These are phyloP conservation scores for Saturnispora zaruensis DNA, from an alignment of 805 yeast genomes.

Conservation along the genomic window DNA sequence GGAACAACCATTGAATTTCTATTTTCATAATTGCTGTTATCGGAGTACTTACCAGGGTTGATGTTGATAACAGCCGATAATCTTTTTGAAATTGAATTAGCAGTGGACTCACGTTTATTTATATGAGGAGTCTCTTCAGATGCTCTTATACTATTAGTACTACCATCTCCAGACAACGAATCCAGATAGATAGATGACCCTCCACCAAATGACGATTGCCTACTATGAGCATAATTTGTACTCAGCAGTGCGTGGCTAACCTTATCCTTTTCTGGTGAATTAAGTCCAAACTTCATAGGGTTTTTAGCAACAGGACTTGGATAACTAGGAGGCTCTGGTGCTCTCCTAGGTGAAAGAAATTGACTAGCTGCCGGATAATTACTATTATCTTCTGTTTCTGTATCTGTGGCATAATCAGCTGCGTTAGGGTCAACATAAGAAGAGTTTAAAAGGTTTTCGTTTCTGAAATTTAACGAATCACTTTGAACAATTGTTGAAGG, in stretches of 20 bases:
- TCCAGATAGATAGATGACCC: constrained; percentile 37
- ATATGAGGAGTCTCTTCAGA: neutral
- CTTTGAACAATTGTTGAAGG: neutral
- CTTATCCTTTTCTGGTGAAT: constrained; percentile 11
- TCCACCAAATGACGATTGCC: constrained; percentile 23
- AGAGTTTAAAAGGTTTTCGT: neutral
- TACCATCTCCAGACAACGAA: constrained; percentile 6
- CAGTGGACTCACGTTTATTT: constrained; percentile 7
- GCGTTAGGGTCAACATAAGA: neutral
- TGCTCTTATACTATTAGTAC: neutral
- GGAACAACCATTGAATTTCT: neutral
- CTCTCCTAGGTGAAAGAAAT: constrained; percentile 62
- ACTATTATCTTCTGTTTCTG: neutral
- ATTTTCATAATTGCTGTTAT: neutral
- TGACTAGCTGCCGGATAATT: constrained; percentile 3
- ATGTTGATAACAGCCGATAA: constrained; percentile 8
- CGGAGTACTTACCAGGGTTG: neutral
- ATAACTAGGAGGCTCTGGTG: constrained; percentile 56
- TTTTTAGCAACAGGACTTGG: constrained; percentile 22
- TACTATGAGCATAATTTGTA: constrained; percentile 15
- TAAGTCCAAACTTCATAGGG: constrained; percentile 21
- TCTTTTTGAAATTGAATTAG: constrained; percentile 11
- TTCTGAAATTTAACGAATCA: neutral
- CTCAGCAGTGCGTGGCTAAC: neutral
- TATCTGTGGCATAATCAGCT: neutral